Evolutionary conservation across 2,329 filamentous ascomycete genomes (phyloP).

Genomic region (Paecilomyces fulvus): DNA sequence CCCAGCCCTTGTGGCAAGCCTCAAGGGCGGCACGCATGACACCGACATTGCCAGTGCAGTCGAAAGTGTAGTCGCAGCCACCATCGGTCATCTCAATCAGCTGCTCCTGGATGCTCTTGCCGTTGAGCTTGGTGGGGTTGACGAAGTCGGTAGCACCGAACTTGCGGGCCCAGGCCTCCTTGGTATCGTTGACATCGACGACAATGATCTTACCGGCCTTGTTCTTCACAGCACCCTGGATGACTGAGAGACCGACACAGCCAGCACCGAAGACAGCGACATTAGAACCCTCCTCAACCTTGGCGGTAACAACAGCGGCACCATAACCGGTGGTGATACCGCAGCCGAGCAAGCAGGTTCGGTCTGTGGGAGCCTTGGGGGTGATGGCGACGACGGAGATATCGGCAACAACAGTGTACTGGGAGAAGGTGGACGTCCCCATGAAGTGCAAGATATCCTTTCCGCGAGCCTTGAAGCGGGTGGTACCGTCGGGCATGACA

Average conservation of each 20-base stretch:
- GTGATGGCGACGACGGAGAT: slow-evolving; percentile 96
- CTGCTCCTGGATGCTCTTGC: slow-evolving; percentile 78
- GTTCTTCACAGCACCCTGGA: slow-evolving; percentile 85
- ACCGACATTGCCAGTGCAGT: slow-evolving; percentile 94
- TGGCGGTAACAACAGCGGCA: slow-evolving; percentile 86
- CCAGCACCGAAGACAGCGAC: slow-evolving; percentile 91
- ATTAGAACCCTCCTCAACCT: slow-evolving; percentile 80
- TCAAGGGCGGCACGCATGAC: slow-evolving; percentile 95
- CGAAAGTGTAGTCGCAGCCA: slow-evolving; percentile 97
- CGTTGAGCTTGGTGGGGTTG: slow-evolving; percentile 71
- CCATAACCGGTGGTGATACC: slow-evolving; percentile 98
- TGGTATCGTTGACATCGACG: slow-evolving; percentile 74
- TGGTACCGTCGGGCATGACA: slow-evolving; percentile 94
- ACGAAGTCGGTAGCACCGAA: slow-evolving; percentile 97
- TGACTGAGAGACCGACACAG: slow-evolving; percentile 89
- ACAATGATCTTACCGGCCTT: slow-evolving; percentile 58
- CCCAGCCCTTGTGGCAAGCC: slow-evolving; percentile 99
- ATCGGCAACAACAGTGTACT: slow-evolving; percentile 97
- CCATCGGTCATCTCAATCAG: slow-evolving; percentile 97
- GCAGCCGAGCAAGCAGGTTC: slow-evolving; percentile 90
- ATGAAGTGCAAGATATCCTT: slow-evolving; percentile 97
- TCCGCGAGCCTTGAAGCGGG: slow-evolving; percentile 89
- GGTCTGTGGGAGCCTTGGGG: slow-evolving; percentile 84
- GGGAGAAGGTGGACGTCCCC: slow-evolving; percentile 97
- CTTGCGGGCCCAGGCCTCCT: slow-evolving; percentile 87